Percentiles rank a stretch among this genome's conserved stretches.
These are phyloP conservation scores for Coniochaeta pulveracea DNA, from an alignment of 2,329 filamentous ascomycete genomes.

Conservation along the genomic window DNA sequence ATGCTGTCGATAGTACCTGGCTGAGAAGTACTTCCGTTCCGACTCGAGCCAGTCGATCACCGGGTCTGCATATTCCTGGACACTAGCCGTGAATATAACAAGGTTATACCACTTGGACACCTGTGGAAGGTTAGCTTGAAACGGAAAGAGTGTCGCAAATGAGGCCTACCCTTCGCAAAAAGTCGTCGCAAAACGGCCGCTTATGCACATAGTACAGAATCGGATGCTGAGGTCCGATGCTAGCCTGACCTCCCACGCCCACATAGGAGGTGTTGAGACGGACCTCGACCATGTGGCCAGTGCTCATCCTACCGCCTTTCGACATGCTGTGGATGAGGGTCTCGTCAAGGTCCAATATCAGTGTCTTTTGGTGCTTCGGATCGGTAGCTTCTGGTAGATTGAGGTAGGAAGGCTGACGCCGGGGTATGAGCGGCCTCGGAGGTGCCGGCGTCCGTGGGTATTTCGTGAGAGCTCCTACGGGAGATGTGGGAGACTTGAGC, in stretches of 20 bases:
- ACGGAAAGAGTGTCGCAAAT: neutral
- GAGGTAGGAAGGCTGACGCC: slow-evolving; percentile 80
- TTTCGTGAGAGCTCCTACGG: slow-evolving; percentile 65
- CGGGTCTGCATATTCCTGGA: slow-evolving; percentile 96
- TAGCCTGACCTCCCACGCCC: slow-evolving; percentile 53
- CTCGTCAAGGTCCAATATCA: slow-evolving; percentile 93
- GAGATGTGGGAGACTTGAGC: slow-evolving; percentile 88
- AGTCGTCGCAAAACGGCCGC: slow-evolving; percentile 92
- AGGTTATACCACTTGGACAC: slow-evolving; percentile 98
- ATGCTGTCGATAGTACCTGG: slow-evolving; percentile 90
- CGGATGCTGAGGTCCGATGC: slow-evolving; percentile 76
- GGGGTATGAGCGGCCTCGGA: slow-evolving; percentile 79
- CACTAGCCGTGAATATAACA: slow-evolving; percentile 91
- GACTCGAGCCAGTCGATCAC: slow-evolving; percentile 98
- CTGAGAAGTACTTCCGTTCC: slow-evolving; percentile 92
- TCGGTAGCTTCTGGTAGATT: slow-evolving; percentile 41
- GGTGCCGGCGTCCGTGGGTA: slow-evolving; percentile 87
- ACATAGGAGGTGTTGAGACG: slow-evolving; percentile 66
- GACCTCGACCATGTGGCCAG: slow-evolving; percentile 98
- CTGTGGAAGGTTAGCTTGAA: slow-evolving; percentile 23
- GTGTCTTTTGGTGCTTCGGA: slow-evolving; percentile 67
- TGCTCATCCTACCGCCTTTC: slow-evolving; percentile 90
- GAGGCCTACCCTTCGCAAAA: slow-evolving; percentile 64
- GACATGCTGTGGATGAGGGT: slow-evolving; percentile 97
- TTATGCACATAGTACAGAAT: slow-evolving; percentile 99